Conservation (phyloP, 202 grass and related monocot genomes). For the Saccharum hybrid region DNA sequence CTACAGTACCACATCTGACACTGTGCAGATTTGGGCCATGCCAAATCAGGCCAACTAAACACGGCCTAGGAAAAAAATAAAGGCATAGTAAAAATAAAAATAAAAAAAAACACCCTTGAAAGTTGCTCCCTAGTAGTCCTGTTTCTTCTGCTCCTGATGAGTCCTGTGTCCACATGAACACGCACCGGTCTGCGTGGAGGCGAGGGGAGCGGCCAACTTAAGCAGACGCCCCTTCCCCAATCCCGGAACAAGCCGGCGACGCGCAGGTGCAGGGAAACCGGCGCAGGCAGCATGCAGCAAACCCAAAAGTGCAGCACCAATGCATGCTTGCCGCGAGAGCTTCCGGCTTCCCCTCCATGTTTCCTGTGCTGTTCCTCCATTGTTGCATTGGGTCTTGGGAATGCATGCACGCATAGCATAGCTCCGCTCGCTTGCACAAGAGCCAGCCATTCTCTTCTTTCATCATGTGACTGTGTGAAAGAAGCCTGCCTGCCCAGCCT, state of each 20-base stretch:
- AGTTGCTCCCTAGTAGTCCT: too few species aligned
- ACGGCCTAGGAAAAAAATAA: not conserved
- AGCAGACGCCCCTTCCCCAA: too few species aligned
- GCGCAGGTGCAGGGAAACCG: not conserved
- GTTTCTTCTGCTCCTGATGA: too few species aligned
- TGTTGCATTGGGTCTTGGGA: not conserved
- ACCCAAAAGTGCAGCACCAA: constrained; percentile 11
- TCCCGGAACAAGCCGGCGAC: not conserved
- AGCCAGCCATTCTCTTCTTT: not conserved
- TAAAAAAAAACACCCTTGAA: not conserved
- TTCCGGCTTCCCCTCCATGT: not conserved
- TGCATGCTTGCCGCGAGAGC: not conserved
- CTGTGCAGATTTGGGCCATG: too few species aligned
- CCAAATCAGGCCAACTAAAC: too few species aligned
- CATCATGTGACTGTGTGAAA: constrained; percentile 2
- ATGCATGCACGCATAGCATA: not conserved
- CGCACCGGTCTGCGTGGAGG: too few species aligned
- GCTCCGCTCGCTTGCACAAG: not conserved
- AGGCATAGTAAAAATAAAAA: too few species aligned
- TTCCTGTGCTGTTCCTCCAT: constrained; percentile 11
- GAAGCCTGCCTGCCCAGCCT: not conserved
- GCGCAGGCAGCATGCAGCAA: not conserved
- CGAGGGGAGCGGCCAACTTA: too few species aligned
- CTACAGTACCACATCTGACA: too few species aligned
- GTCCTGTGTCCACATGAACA: too few species aligned